Conservation (phyloP, 2,329 filamentous ascomycete genomes). For the Metarhizium guizhouense region DNA sequence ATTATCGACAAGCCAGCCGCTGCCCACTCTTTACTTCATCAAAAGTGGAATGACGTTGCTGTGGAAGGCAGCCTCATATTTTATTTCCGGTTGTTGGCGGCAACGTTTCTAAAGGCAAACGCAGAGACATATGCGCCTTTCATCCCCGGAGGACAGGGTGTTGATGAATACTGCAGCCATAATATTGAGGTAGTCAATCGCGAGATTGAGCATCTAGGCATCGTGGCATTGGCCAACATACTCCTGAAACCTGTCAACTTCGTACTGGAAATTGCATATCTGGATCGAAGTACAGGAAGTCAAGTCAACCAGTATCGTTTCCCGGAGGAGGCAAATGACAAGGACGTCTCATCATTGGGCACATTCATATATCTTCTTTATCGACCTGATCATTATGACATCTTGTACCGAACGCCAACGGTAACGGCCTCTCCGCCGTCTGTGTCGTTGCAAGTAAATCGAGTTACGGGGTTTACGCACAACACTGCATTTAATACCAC, state of each 20-base stretch:
- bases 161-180: conserved; percentile 60
- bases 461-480: conserved; percentile 37
- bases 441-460: conserved; percentile 40
- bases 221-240: conserved; percentile 67
- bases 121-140: conserved; percentile 62
- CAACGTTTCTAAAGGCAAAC: conserved; percentile 74
- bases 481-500: conserved; percentile 34
- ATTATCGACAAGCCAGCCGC: conserved; percentile 52
- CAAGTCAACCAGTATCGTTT: conserved; percentile 66
- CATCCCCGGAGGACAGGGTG: conserved; percentile 46
- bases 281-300: conserved; percentile 74
- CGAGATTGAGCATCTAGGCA: conserved; percentile 87
- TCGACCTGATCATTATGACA: conserved; percentile 83
- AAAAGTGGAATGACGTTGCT: conserved; percentile 65
- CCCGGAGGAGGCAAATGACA: conserved; percentile 42
- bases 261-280: conserved; percentile 79
- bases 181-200: conserved; percentile 65
- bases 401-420: conserved; percentile 61
- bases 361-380: conserved; percentile 51
- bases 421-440: conserved; percentile 13
- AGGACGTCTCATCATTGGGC: conserved; percentile 33
- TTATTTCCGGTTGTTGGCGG: conserved; percentile 73
- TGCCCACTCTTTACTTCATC: conserved; percentile 44
- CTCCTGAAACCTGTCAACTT: conserved; percentile 73
- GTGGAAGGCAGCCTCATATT: conserved; percentile 72